Evolutionary conservation across 495 filamentous ascomycete genomes (phyloP), one percentile per base, ranked within the genome.

Genomic region (Endocarpon pusillum): DNA sequence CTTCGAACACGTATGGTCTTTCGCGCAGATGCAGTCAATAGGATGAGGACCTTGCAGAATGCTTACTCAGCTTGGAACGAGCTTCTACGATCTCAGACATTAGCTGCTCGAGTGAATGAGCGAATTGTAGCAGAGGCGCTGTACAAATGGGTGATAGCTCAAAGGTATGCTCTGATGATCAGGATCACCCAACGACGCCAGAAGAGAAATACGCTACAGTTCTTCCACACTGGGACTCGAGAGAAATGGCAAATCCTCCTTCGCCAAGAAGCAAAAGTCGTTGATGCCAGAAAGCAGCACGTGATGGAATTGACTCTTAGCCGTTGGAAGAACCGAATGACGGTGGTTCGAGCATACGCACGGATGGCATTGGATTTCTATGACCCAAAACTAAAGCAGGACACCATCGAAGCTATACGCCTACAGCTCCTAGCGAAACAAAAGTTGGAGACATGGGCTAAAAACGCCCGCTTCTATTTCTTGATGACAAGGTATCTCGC

Each of bases 51-150:
- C 22, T 40, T 76, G 28, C 63, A 64, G 19, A 73, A 71, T 44
- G 54, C 68, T 6, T 76, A 66, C 63, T 71, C 68, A 1, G 45
- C 58, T 9, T 83, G 77, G 77, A 78, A 78, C 36, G 71, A 79
- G 51, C 61, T 54, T 11, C 57, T 76, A 21, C 70, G 74, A 9
- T 67, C 62, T 35, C 53, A 64, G 39, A 63, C 61, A 2, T 51
- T 79, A 3, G 54, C 46, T 21, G 53, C 53, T 11, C 63, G 57
- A 16, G 68, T 75, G 30, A 62, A 75, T 37, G 72, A 77, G 40
- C 64, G 73, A 2, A 36, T 71, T 31, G 55, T 69, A 32, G 51
- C 71, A 33, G 63, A 75, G 42, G 49, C 61, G 1, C 61, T 80
- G 40, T 77, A 77, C 43, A 71, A 62, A 49, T 78, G 73, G 74